Evolutionary conservation across 2,329 filamentous ascomycete species (phyloP).

Genomic region (Curvularia sp.): DNA sequence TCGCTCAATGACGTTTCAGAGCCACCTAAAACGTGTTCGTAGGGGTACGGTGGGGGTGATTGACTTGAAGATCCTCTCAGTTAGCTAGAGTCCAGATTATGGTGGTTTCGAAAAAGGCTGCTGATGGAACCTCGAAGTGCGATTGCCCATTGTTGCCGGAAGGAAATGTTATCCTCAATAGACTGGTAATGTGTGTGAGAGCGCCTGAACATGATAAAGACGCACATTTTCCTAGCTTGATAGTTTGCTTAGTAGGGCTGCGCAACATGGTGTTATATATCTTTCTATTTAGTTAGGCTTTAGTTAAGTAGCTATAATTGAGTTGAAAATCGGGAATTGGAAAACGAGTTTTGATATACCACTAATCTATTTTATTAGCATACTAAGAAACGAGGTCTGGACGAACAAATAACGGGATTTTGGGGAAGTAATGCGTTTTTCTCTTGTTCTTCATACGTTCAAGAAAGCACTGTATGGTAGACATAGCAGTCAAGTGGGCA

Average conservation of each 20-base stretch:
- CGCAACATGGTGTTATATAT: neutral
- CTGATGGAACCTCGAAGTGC: neutral
- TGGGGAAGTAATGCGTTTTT: no score
- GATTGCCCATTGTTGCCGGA: neutral
- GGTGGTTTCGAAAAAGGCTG: neutral
- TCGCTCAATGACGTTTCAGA: neutral
- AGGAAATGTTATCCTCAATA: neutral
- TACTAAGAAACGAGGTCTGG: no score
- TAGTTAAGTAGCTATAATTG: no score
- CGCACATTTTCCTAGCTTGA: neutral
- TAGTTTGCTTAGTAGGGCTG: neutral
- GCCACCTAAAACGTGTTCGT: neutral
- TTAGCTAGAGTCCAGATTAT: neutral
- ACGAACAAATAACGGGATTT: no score
- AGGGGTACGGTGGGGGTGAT: neutral
- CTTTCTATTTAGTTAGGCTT: neutral
- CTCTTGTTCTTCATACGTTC: no score
- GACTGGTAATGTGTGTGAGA: neutral
- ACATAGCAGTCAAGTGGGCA: no score
- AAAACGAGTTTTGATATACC: no score
- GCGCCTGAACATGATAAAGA: neutral
- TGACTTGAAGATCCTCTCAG: neutral
- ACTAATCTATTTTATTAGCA: no score
- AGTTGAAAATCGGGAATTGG: no score
- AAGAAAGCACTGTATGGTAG: no score